Percentiles rank a stretch among this genome's conserved stretches.
phyloP scores from a whole-genome alignment of 2,329 filamentous ascomycete species.

The Aschersonia sp. region DNA sequence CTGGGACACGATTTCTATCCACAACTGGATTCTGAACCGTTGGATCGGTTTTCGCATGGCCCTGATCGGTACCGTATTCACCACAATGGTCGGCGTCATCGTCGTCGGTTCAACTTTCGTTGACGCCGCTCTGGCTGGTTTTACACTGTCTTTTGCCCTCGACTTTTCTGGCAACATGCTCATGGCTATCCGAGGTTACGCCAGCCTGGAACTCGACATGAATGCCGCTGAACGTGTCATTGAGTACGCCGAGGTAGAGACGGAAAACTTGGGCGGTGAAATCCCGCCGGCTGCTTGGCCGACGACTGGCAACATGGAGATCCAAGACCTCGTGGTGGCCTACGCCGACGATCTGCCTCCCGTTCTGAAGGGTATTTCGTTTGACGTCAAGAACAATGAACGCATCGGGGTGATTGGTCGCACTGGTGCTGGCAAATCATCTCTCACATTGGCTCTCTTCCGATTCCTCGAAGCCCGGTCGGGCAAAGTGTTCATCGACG shows the following conservation, averaged over 20 bases:
- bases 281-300: conserved; percentile 62
- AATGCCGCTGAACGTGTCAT: conserved; percentile 63
- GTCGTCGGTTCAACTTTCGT: conserved; percentile 48
- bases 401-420: conserved; percentile 64
- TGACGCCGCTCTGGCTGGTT: conserved; percentile 58
- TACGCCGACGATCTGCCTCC: conserved; percentile 60
- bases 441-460: conserved; percentile 61
- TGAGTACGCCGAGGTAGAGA: conserved; percentile 57
- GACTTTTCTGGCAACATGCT: conserved; percentile 51
- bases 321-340: conserved; percentile 55
- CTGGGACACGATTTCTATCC: conserved; percentile 50
- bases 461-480: conserved; percentile 57
- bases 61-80: conserved; percentile 54
- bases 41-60: conserved; percentile 67
- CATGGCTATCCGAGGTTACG: conserved; percentile 53
- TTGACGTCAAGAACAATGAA: conserved; percentile 51
- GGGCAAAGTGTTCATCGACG: conserved; percentile 56
- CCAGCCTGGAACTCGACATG: conserved; percentile 63
- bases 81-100: conserved; percentile 47
- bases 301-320: conserved; percentile 54
- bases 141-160: conserved; percentile 59
- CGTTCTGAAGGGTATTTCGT: conserved; percentile 55
- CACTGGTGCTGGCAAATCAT: conserved; percentile 67
- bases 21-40: conserved; percentile 58
- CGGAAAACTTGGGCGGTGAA: conserved; percentile 47